phyloP scores from a whole-genome alignment of 805 yeast genomes.

The Teunomyces panamensis region DNA sequence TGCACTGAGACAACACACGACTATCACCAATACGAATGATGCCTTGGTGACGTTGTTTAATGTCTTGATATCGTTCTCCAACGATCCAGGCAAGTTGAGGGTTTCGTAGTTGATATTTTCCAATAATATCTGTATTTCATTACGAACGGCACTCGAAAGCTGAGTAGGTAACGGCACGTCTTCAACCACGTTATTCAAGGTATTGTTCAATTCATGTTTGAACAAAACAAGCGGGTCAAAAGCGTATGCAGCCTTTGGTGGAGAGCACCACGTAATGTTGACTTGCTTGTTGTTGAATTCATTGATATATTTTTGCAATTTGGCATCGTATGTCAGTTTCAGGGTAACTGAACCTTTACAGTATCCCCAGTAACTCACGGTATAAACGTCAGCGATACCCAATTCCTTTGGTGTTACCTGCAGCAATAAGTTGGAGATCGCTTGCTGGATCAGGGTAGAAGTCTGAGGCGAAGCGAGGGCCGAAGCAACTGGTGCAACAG shows the following conservation, averaged over 20 bases:
- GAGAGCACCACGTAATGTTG: constrained; percentile 49
- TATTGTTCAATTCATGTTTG: constrained; percentile 29
- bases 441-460: background rate
- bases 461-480: background rate
- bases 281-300: constrained; percentile 23
- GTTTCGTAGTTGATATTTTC: constrained; percentile 24
- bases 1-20: constrained; percentile 32
- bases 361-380: constrained; percentile 43
- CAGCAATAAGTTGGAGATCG: background rate
- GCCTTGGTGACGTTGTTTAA: constrained; percentile 52
- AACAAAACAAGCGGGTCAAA: constrained; percentile 50
- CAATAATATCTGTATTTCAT: constrained; percentile 19
- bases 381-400: constrained; percentile 41
- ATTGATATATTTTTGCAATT: constrained; percentile 4
- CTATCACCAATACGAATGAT: constrained; percentile 46
- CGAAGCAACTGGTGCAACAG: background rate
- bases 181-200: constrained; percentile 21
- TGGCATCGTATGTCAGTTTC: constrained; percentile 3
- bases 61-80: constrained; percentile 44
- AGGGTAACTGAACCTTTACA: constrained; percentile 29
- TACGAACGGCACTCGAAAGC: constrained; percentile 11
- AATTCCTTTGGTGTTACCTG: constrained; percentile 16
- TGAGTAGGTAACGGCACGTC: constrained; percentile 21
- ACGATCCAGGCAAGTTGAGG: constrained; percentile 51
- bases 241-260: constrained; percentile 52